A percentile compares a stretch with the other conserved stretches of the same genome.
Conservation (phyloP, 2,329 filamentous ascomycete genomes). For the Dactylellina leptospora region DNA sequence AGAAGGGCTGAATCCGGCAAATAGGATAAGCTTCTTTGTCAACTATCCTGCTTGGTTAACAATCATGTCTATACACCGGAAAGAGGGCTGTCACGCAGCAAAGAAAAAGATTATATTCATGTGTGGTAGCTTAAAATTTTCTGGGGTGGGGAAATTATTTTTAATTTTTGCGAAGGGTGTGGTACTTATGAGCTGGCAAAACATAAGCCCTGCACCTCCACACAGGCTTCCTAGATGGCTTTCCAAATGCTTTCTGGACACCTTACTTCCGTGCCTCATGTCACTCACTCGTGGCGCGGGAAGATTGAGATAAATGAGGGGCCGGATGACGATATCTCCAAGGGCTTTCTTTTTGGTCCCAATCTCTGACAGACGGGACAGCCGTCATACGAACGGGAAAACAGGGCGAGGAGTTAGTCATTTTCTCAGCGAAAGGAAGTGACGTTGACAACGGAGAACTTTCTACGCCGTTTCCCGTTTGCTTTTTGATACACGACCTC, state of each 20-base stretch:
- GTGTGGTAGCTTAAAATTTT: conserved; percentile 41
- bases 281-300: conserved; percentile 52
- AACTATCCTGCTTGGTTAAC: conserved; percentile 1
- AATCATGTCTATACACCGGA: conserved; percentile 4
- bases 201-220: conserved; percentile 54
- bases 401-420: conserved; percentile 51
- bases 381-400: conserved; percentile 49
- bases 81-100: conserved; percentile 53
- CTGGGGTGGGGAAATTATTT: conserved; percentile 50
- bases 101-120: conserved; percentile 16
- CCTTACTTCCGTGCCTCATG: conserved; percentile 53
- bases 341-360: conserved; percentile 35
- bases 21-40: conserved; percentile 53
- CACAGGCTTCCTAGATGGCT: conserved; percentile 32
- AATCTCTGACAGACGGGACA: conserved; percentile 23
- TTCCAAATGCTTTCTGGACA: conserved; percentile 24
- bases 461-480: conserved; percentile 29
- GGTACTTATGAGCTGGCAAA: conserved; percentile 53
- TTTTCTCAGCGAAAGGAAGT: conserved; percentile 24
- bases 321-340: conserved; percentile 51
- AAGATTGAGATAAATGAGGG: conserved; percentile 46
- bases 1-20: conserved; percentile 51
- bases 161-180: conserved; percentile 51
- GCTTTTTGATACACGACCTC: conserved; percentile 18
- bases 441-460: conserved; percentile 50